Conservation (phyloP, 2,329 filamentous ascomycete genomes). For the Chaetomiaceae sp. region DNA sequence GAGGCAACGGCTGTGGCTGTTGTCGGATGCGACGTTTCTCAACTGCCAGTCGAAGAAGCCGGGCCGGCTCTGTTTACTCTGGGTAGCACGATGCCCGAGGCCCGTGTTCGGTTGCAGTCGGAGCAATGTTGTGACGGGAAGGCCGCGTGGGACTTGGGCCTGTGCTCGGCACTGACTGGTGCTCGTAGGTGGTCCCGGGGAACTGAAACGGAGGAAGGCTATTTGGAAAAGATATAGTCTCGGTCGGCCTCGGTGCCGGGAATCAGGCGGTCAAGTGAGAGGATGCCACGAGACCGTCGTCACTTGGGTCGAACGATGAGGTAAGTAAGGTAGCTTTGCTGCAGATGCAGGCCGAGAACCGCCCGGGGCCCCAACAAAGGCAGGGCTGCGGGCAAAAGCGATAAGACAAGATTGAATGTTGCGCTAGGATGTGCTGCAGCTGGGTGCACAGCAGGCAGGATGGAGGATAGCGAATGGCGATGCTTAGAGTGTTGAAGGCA, state of each 20-base stretch:
- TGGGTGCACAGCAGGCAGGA: conserved; percentile 1
- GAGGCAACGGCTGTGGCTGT: background rate
- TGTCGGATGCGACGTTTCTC: background rate
- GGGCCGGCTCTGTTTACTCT: background rate
- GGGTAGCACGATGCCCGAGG: background rate
- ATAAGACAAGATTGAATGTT: background rate
- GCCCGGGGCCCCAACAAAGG: background rate
- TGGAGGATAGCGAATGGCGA: conserved; percentile 7
- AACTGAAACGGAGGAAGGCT: background rate
- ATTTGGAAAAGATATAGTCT: background rate
- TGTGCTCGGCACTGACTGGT: conserved; percentile 1
- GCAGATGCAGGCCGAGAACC: conserved; percentile 7
- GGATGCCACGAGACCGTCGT: conserved; percentile 30
- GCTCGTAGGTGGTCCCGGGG: background rate
- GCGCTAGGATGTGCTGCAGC: background rate
- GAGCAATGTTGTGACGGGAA: background rate
- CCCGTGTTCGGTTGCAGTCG: conserved; percentile 2
- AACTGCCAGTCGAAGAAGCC: background rate
- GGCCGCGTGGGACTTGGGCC: background rate
- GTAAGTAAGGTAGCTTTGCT: no score
- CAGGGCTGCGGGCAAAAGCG: conserved; percentile 2
- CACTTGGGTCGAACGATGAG: conserved; percentile 13
- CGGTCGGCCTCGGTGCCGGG: background rate
- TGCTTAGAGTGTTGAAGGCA: background rate
- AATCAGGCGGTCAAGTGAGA: conserved; percentile 28